phyloP scores from a whole-genome alignment of 1,284 basidiomycete genomes.

The Pseudozyma sp. region DNA sequence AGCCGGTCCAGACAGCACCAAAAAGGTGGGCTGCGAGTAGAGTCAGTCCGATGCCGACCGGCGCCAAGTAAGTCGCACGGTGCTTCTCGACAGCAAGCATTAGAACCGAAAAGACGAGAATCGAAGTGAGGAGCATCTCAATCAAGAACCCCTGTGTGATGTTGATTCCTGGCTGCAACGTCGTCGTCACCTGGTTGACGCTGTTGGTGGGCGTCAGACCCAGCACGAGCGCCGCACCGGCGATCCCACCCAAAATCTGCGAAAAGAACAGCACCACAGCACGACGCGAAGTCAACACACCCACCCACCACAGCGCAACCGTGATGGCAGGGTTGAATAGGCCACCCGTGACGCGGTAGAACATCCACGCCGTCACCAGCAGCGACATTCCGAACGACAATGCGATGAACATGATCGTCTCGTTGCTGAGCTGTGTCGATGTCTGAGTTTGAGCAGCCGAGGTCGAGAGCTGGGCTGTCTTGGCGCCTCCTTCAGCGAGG shows the following conservation, averaged over 20 bases:
- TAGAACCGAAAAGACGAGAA: constrained; percentile 50
- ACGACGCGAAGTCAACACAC: constrained; percentile 69
- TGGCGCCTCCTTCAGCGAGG: constrained; percentile 52
- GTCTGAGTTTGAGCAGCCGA: constrained; percentile 20
- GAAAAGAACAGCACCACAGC: constrained; percentile 69
- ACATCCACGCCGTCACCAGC: constrained; percentile 73
- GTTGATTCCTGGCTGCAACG: constrained; percentile 57
- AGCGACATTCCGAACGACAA: constrained; percentile 55
- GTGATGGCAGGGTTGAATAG: constrained; percentile 72
- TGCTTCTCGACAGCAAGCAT: constrained; percentile 71
- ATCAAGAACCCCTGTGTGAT: constrained; percentile 52
- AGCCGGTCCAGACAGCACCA: constrained; percentile 65
- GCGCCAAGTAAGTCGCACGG: constrained; percentile 78
- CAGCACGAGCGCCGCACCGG: constrained; percentile 36
- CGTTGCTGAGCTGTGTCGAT: constrained; percentile 31
- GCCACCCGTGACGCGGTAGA: constrained; percentile 79
- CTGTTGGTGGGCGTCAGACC: constrained; percentile 37
- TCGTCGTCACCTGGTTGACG: constrained; percentile 68
- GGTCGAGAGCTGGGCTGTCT: constrained; percentile 40
- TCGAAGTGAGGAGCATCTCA: constrained; percentile 29
- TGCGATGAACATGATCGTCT: constrained; percentile 58
- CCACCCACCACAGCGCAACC: constrained; percentile 71
- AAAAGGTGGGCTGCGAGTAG: constrained; percentile 44
- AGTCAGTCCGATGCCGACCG: constrained; percentile 76
- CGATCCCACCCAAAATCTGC: constrained; percentile 53